Evolutionary conservation across 2,329 filamentous ascomycete species (phyloP).

Genomic region (Diaporthe sp.): DNA sequence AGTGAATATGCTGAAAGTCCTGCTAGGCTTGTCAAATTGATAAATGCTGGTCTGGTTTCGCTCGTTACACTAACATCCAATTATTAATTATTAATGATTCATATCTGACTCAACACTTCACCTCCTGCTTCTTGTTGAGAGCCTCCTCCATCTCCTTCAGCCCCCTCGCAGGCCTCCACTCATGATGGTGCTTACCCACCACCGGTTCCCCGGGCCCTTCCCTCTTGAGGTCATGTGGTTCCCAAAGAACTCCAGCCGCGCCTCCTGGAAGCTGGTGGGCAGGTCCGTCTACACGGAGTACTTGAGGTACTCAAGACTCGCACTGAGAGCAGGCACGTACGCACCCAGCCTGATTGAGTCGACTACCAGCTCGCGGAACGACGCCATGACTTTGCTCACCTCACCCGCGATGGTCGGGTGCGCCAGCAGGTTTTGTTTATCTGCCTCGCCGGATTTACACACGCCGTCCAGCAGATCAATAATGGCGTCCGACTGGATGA

Average conservation of each 20-base stretch:
- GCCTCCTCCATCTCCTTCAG: conserved; percentile 18
- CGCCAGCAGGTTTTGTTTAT: conserved; percentile 50
- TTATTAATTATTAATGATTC: neutral
- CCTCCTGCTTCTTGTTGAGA: neutral
- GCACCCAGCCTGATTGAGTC: conserved; percentile 67
- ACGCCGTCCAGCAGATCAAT: conserved; percentile 65
- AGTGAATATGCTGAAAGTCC: too few relatives aligned
- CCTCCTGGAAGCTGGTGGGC: conserved; percentile 77
- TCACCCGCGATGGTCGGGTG: conserved; percentile 60
- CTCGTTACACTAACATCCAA: neutral
- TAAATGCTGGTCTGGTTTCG: neutral
- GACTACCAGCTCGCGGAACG: conserved; percentile 66
- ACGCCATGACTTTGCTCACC: conserved; percentile 59
- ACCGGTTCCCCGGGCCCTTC: conserved; percentile 61
- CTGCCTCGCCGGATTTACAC: conserved; percentile 49
- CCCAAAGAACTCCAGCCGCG: conserved; percentile 78
- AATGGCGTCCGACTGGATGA: conserved; percentile 76
- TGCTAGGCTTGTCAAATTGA: too few relatives aligned
- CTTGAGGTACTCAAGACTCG: conserved; percentile 75
- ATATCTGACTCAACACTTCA: neutral
- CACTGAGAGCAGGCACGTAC: conserved; percentile 68
- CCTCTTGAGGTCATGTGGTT: conserved; percentile 69
- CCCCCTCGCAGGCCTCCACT: conserved; percentile 62
- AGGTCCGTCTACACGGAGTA: conserved; percentile 68
- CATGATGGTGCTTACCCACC: conserved; percentile 71